Conservation (phyloP, 2,329 filamentous ascomycete species). For the Chrysoporthe austroafricana region DNA sequence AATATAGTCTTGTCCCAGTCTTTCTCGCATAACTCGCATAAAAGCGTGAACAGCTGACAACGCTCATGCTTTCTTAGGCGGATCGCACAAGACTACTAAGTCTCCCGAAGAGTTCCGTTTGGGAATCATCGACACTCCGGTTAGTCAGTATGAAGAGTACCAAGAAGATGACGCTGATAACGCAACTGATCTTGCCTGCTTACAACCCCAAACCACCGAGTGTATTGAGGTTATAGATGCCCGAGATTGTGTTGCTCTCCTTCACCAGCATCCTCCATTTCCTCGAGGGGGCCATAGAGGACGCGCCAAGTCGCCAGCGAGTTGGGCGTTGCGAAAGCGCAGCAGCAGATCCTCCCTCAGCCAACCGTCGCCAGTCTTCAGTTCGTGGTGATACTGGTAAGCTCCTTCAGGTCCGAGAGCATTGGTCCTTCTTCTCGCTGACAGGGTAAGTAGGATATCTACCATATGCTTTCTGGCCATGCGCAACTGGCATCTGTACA, state of each 20-base stretch:
- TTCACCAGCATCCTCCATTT: slow-evolving; percentile 47
- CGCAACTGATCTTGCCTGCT: slow-evolving; percentile 2
- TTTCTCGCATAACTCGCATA: no score
- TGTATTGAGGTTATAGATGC: slow-evolving; percentile 30
- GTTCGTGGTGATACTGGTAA: slow-evolving; percentile 52
- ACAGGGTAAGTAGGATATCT: slow-evolving; percentile 40
- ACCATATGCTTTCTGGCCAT: slow-evolving; percentile 50
- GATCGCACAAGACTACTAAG: no score
- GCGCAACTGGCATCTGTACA: slow-evolving; percentile 50
- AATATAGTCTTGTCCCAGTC: no score
- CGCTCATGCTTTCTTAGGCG: no score
- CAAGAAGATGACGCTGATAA: no score
- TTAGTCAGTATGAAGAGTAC: no score
- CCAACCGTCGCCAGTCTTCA: slow-evolving; percentile 49
- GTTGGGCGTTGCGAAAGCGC: slow-evolving; percentile 44
- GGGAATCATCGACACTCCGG: no score
- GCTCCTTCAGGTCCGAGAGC: slow-evolving; percentile 28
- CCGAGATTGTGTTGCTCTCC: slow-evolving; percentile 51
- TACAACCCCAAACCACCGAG: not conserved
- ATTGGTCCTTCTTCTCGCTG: not conserved
- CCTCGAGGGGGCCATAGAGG: slow-evolving; percentile 10
- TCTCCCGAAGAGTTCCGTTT: no score
- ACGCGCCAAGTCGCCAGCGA: slow-evolving; percentile 43
- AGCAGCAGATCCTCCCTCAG: slow-evolving; percentile 47
- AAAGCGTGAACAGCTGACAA: no score